Percentiles rank a stretch among this genome's conserved stretches.
phyloP scores from a whole-genome alignment of 163 green algal species.

The Trebouxia gelatinosa region DNA sequence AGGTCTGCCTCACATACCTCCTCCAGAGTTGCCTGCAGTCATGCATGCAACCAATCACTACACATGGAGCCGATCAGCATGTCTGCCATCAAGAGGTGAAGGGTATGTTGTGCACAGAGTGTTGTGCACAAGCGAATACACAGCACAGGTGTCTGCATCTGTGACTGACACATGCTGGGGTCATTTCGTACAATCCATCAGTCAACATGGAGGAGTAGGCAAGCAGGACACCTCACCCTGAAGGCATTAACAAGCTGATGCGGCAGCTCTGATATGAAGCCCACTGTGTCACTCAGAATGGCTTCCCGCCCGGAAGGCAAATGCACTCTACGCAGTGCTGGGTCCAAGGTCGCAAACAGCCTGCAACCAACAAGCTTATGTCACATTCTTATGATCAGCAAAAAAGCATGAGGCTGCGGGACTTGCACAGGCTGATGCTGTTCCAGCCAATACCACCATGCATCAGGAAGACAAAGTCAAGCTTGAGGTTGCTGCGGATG shows the following conservation, averaged over 20 bases:
- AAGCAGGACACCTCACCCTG: constrained; percentile 20
- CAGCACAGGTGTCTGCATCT: neutral
- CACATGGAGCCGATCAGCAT: too few species aligned
- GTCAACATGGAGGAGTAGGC: neutral
- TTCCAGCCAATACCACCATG: neutral
- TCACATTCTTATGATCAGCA: neutral
- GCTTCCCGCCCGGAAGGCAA: constrained; percentile 46
- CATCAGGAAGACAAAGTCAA: too few species aligned
- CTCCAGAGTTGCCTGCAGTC: constrained; percentile 68
- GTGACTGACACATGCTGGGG: neutral
- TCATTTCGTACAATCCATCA: neutral
- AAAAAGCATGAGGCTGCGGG: too few species aligned
- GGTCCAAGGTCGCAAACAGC: constrained; percentile 73
- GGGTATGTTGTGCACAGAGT: too few species aligned
- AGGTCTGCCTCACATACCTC: constrained; percentile 66
- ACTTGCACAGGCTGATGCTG: too few species aligned
- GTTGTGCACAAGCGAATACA: neutral
- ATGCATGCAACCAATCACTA: too few species aligned
- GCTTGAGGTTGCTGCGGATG: neutral
- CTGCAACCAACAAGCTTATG: constrained; percentile 19
- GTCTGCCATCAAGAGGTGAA: too few species aligned
- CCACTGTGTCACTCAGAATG: constrained; percentile 67
- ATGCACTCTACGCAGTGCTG: constrained; percentile 39
- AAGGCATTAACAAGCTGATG: constrained; percentile 67
- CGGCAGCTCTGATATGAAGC: constrained; percentile 75